These are phyloP conservation scores for Exophiala sideris DNA, from an alignment of 2,329 filamentous ascomycete species.

Conservation along the genomic window DNA sequence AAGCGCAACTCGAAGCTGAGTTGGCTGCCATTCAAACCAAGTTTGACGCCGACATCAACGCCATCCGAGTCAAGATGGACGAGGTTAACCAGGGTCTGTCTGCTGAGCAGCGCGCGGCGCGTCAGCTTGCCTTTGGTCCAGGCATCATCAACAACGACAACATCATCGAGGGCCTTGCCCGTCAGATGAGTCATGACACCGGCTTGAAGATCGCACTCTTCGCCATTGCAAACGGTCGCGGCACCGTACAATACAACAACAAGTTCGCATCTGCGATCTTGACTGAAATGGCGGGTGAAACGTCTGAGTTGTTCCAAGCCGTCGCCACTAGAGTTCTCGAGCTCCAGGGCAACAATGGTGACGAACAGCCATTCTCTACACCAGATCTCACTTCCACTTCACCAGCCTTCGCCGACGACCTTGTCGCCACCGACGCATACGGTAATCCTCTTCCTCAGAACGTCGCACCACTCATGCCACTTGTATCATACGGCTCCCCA, in stretches of 20 bases:
- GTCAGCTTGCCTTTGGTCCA: constrained; percentile 6
- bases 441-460: not conserved
- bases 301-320: constrained; percentile 7
- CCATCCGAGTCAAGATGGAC: constrained; percentile 13
- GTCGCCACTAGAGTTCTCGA: constrained; percentile 11
- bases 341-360: constrained; percentile 1
- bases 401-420: not conserved
- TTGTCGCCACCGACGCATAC: not conserved
- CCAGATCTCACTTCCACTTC: not conserved
- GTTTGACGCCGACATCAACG: constrained; percentile 10
- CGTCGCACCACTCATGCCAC: not conserved
- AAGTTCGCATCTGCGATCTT: constrained; percentile 9
- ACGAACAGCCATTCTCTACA: not conserved
- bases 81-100: constrained; percentile 3
- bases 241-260: constrained; percentile 4
- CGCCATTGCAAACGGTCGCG: constrained; percentile 7
- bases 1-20: not conserved
- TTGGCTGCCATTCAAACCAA: not conserved
- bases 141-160: constrained; percentile 6
- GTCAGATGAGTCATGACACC: constrained; percentile 5
- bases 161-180: constrained; percentile 16
- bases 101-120: constrained; percentile 3
- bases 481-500: constrained; percentile 1
- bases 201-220: constrained; percentile 13
- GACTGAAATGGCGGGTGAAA: constrained; percentile 18